Evolutionary conservation across 2,329 filamentous ascomycete species (phyloP), one percentile per base, ranked within the genome.

Genomic region (Coniochaeta hoffmannii): DNA sequence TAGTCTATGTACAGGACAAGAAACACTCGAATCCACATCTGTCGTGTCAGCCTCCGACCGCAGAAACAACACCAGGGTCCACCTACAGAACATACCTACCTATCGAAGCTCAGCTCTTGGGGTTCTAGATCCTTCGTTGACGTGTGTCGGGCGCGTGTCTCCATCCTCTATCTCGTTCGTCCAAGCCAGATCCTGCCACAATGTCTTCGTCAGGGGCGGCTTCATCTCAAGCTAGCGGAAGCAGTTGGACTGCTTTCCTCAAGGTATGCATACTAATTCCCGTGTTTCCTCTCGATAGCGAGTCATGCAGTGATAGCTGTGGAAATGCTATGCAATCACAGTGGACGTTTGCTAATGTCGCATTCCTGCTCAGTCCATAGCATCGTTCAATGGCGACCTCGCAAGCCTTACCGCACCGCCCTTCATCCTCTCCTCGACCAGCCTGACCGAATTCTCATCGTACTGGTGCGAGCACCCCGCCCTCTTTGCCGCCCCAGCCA

Each of bases 381-480:
- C 87, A 54, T 89, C 86, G 4, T 93, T 92, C 76, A 89, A 88
- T 66, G 89, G 89, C 64, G 89, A 93, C 70, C 80, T 92, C 57
- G 87, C 88, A 32, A 90, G 87, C 58, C 75, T 93, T 65, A 92
- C 89, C 34, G 89, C 89, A 36, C 89, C 89, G 55, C 89, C 89
- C 17, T 93, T 92, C 66, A 90, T 93, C 63, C 83, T 93, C 55
- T 90, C 88, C 38, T 83, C 85, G 35, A 89, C 86, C 62, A 90
- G 87, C 60, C 75, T 92, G 58, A 88, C 87, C 63, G 89, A 93
- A 69, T 92, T 89, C 75, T 89, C 87, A 59, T 82, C 87, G 53
- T 92, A 91, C 75, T 93, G 89, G 89, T 86, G 85, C 59, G 88
- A 90, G 63, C 87, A 91, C 65, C 89, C 89, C 3, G 72, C 77